Evolutionary conservation across 108 stramenopile species (phyloP).

Genomic region (Phaeodactylum tricornutum): DNA sequence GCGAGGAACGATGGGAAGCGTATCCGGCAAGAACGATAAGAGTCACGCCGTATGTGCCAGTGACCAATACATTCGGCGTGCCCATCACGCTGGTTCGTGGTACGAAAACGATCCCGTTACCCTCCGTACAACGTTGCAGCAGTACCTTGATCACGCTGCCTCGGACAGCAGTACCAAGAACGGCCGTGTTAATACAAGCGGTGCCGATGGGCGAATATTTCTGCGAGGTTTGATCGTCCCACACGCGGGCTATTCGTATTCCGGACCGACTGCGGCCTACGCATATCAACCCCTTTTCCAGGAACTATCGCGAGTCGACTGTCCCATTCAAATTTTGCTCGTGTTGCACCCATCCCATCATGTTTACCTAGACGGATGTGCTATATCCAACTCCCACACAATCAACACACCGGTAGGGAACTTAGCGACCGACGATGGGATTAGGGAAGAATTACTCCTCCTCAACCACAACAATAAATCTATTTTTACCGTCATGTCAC

Average conservation of each 20-base stretch:
- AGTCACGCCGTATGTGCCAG: too few relatives aligned
- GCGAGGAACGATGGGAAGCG: too few relatives aligned
- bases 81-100: slow-evolving; percentile 76
- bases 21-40: too few relatives aligned
- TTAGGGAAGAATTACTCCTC: slow-evolving; percentile 37
- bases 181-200: neutral
- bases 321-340: slow-evolving; percentile 22
- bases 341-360: slow-evolving; percentile 81
- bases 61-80: slow-evolving; percentile 61
- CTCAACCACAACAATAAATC: neutral
- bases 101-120: slow-evolving; percentile 31
- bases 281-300: slow-evolving; percentile 42
- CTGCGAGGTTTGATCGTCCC: slow-evolving; percentile 60
- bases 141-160: slow-evolving; percentile 22
- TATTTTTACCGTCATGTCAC: slow-evolving; percentile 48
- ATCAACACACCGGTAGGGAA: slow-evolving; percentile 68
- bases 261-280: slow-evolving; percentile 79
- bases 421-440: slow-evolving; percentile 43
- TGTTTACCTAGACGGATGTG: slow-evolving; percentile 69
- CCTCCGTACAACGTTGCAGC: slow-evolving; percentile 32
- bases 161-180: neutral
- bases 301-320: slow-evolving; percentile 8
- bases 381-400: slow-evolving; percentile 43
- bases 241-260: slow-evolving; percentile 79
- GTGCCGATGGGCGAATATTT: neutral